These are phyloP conservation scores for Metarhizium guizhouense DNA, from an alignment of 2,329 filamentous ascomycete species.

Conservation along the genomic window DNA sequence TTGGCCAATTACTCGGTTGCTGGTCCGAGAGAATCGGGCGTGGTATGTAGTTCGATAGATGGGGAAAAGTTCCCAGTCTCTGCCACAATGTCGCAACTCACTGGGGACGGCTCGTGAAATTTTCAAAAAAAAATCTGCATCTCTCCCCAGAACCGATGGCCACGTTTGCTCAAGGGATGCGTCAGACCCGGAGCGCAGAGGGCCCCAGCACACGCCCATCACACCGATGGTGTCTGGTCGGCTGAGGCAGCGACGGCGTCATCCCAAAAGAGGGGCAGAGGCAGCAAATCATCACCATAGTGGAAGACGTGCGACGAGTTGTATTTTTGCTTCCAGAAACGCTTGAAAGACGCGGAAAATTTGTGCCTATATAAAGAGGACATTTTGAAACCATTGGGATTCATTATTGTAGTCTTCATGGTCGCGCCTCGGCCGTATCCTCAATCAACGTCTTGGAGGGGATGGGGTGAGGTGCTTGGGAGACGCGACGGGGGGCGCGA, in stretches of 20 bases:
- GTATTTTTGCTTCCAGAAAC: conserved; percentile 13
- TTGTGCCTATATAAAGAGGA: neutral
- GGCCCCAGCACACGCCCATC: conserved; percentile 2
- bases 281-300: conserved; percentile 10
- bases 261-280: conserved; percentile 12
- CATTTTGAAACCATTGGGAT: conserved; percentile 8
- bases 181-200: neutral
- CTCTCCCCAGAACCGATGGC: neutral
- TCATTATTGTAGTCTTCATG: conserved; percentile 16
- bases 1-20: neutral
- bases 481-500: conserved; percentile 36
- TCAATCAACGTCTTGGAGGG: conserved; percentile 22
- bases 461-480: conserved; percentile 29
- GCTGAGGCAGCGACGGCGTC: conserved; percentile 10
- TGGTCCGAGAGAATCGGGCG: neutral
- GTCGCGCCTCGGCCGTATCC: conserved; percentile 12
- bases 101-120: neutral
- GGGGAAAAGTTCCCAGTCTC: neutral
- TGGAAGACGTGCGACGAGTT: conserved; percentile 3
- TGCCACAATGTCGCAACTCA: neutral
- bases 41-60: neutral
- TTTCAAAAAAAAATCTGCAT: neutral
- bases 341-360: conserved; percentile 15
- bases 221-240: conserved; percentile 4
- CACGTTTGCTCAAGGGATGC: conserved; percentile 3